Evolutionary conservation across 805 yeast genomes (phyloP), one percentile per base, ranked within the genome.

Genomic region (Pichia californica): DNA sequence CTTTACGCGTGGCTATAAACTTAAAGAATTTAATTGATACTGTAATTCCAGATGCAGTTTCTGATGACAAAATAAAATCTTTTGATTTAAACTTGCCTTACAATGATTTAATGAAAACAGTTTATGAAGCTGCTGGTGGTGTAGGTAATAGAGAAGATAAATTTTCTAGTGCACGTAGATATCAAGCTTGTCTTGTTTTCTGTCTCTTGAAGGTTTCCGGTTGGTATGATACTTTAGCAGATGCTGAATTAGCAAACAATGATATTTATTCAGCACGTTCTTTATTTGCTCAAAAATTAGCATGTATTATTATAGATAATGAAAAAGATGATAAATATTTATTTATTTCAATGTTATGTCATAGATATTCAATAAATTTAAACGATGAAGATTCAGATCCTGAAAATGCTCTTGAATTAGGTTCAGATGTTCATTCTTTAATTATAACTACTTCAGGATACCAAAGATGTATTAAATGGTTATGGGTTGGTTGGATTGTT

Each of bases 401-500:
- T 0, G 63, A 73, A n/a, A 82, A 77, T 62, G 95, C 88, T 0
- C 64, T 88, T 49, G 96, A 88, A 58, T 61, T 87, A 54, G 95
- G 95, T 0, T 88, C 85, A 23, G 96, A 88, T 57, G 76, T 80
- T 76, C 95, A 88, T 52, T 76, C 84, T 10, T 80, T 89, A 8
- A 81, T 87, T 15, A 85, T 88, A 53, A 81, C 88, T 2, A 77
- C 94, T 0, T 67, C 82, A 8, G 96, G 95, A 0, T 88, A 78
- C 60, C 95, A 88, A 62, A 67, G 95, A 42, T 86, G 95, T 64
- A 73, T 87, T 55, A 79, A 81, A 52, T 88, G 95, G 95, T 62
- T 88, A 38, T 88, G 96, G 96, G 69, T 89, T 44, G 96, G 96
- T 25, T 86, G 95, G 95, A 84, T 88, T 49, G 72, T 84, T 40